Conservation (phyloP, 2,329 filamentous ascomycete species). For the Trematosphaeria pertusa region DNA sequence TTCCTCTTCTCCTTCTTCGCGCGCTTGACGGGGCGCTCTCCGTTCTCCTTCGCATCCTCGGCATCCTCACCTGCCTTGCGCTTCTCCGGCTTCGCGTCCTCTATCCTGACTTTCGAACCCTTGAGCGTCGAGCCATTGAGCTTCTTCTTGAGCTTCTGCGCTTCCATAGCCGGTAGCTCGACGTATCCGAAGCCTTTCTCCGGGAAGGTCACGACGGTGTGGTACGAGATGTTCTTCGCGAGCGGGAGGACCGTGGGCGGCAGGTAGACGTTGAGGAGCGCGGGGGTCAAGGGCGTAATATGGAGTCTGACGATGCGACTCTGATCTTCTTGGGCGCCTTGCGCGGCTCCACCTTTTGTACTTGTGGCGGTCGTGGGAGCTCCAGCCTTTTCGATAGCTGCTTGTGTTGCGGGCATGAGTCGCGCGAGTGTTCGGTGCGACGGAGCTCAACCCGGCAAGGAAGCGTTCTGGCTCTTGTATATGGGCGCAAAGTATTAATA, state of each 20-base stretch:
- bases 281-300: conserved; percentile 83
- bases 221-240: conserved; percentile 86
- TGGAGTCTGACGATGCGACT: conserved; percentile 68
- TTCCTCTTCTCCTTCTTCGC: conserved; percentile 56
- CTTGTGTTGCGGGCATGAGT: conserved; percentile 43
- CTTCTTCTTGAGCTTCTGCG: conserved; percentile 90
- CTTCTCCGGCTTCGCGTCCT: conserved; percentile 76
- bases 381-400: conserved; percentile 24
- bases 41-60: conserved; percentile 43
- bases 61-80: conserved; percentile 49
- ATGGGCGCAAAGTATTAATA: conserved; percentile 7
- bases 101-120: conserved; percentile 83
- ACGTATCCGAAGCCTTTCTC: conserved; percentile 91
- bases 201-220: conserved; percentile 83
- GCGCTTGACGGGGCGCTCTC: conserved; percentile 59
- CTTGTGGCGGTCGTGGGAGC: conserved; percentile 48
- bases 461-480: conserved; percentile 2
- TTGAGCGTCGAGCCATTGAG: conserved; percentile 85
- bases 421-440: conserved; percentile 25
- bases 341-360: conserved; percentile 26
- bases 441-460: conserved; percentile 4
- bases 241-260: conserved; percentile 69
- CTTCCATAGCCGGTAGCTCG: conserved; percentile 79
- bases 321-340: conserved; percentile 20
- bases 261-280: conserved; percentile 75